A percentile compares a stretch with the other conserved stretches of the same genome.
phyloP scores from a whole-genome alignment of 306 rosid species.

The Sindora glabra region DNA sequence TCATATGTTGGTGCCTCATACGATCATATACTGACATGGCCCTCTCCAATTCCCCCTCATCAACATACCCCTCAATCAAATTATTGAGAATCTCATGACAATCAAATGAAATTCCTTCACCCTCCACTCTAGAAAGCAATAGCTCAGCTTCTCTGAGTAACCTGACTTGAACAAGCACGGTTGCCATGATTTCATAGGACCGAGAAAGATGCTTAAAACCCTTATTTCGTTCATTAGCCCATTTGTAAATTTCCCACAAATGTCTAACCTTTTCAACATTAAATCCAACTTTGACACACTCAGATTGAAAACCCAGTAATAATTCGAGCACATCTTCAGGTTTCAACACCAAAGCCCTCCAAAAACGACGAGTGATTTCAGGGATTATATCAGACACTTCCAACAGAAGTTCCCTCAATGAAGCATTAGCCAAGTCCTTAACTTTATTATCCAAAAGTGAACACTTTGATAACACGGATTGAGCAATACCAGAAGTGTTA shows the following conservation, averaged over 20 bases:
- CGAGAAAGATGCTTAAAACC: slow-evolving; percentile 33
- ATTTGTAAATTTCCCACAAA: slow-evolving; percentile 61
- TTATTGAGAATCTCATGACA: slow-evolving; percentile 26
- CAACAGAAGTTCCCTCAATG: slow-evolving; percentile 44
- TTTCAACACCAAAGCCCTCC: slow-evolving; percentile 37
- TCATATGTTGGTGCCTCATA: slow-evolving; percentile 28
- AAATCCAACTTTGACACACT: slow-evolving; percentile 22
- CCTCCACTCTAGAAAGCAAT: slow-evolving; percentile 44
- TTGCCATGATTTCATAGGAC: slow-evolving; percentile 61
- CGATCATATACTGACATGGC: slow-evolving; percentile 41
- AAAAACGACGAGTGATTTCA: slow-evolving; percentile 43
- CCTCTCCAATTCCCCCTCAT: slow-evolving; percentile 40
- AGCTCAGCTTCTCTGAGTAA: slow-evolving; percentile 52
- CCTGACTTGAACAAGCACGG: slow-evolving; percentile 52
- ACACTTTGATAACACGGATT: slow-evolving; percentile 32
- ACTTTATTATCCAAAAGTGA: slow-evolving; percentile 17
- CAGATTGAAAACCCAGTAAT: slow-evolving; percentile 43
- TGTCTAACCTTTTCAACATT: slow-evolving; percentile 45
- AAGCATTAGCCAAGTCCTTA: slow-evolving; percentile 23
- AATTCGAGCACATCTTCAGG: slow-evolving; percentile 54
- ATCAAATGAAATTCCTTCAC: slow-evolving; percentile 27
- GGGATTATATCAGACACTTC: slow-evolving; percentile 56
- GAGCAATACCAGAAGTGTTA: slow-evolving; percentile 41
- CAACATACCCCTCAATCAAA: slow-evolving; percentile 48
- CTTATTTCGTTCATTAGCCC: slow-evolving; percentile 23